These are phyloP conservation scores for Gossypium anomalum DNA, from an alignment of 345 rosid genomes.

Conservation along the genomic window DNA sequence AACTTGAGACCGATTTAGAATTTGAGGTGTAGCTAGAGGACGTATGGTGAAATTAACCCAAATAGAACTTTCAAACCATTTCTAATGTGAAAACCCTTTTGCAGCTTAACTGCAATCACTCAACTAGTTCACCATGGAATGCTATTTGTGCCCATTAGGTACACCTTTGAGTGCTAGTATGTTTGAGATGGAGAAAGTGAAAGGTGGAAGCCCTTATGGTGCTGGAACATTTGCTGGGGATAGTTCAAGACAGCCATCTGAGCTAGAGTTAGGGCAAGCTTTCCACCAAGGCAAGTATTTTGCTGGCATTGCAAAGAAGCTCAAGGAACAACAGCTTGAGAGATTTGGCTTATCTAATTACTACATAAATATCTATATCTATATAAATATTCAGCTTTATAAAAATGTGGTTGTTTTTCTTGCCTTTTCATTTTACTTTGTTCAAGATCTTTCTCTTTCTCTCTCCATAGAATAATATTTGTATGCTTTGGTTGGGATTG, in stretches of 20 bases:
- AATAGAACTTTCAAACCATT: not conserved
- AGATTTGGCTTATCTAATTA: not conserved
- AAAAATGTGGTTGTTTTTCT: not conserved
- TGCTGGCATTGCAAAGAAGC: constrained; percentile 55
- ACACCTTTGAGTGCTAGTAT: constrained; percentile 68
- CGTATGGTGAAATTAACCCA: too few relatives aligned
- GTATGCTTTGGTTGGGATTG: not conserved
- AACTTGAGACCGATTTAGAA: too few relatives aligned
- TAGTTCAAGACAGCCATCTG: constrained; percentile 58
- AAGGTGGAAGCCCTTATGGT: too few relatives aligned
- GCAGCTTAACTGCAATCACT: constrained; percentile 25
- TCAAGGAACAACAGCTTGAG: constrained; percentile 37
- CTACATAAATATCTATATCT: too few relatives aligned
- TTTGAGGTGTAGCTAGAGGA: too few relatives aligned
- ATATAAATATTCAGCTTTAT: constrained; percentile 7
- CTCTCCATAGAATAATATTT: constrained; percentile 1
- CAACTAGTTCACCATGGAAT: constrained; percentile 70
- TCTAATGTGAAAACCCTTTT: not conserved
- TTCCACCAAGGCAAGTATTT: constrained; percentile 74
- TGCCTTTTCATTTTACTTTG: not conserved
- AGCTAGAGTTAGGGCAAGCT: constrained; percentile 60
- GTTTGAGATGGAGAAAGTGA: constrained; percentile 50
- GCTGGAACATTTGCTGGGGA: constrained; percentile 29
- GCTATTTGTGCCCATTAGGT: constrained; percentile 68
- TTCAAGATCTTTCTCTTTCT: not conserved